A percentile compares a stretch with the other conserved stretches of the same genome.
phyloP scores from a whole-genome alignment of 768 basidiomycete species.

The Panellus pusillus region DNA sequence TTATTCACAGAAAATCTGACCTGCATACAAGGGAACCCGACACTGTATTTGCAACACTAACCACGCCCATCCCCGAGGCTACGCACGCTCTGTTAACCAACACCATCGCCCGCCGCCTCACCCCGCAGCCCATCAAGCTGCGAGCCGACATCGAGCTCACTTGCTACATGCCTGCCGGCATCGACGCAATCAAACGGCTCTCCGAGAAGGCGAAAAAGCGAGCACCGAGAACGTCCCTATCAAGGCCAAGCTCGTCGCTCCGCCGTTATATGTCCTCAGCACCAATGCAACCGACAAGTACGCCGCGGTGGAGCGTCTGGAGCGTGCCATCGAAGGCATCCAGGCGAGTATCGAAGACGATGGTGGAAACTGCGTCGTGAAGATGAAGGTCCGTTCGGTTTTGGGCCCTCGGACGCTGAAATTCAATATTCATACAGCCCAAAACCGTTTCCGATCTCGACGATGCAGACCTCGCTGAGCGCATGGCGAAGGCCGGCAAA shows the following conservation, averaged over 20 bases:
- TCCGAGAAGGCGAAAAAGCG: constrained; percentile 84
- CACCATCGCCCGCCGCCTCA: constrained; percentile 92
- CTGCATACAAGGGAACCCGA: constrained; percentile 45
- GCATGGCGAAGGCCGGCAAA: constrained; percentile 91
- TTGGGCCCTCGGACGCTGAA: too few relatives aligned
- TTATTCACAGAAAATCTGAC: constrained; percentile 7
- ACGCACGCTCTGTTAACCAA: constrained; percentile 65
- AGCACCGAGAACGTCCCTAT: constrained; percentile 92
- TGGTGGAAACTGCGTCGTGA: constrained; percentile 85
- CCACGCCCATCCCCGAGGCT: constrained; percentile 52
- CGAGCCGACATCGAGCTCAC: constrained; percentile 97
- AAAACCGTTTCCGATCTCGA: constrained; percentile 98
- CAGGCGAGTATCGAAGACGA: constrained; percentile 79
- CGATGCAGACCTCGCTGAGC: constrained; percentile 93
- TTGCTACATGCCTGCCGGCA: constrained; percentile 93
- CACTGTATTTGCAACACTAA: constrained; percentile 74
- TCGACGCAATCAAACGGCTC: constrained; percentile 95
- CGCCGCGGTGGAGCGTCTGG: constrained; percentile 89
- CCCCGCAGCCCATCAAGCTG: constrained; percentile 97
- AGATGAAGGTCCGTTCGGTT: constrained; percentile 79
- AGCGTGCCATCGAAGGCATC: constrained; percentile 91
- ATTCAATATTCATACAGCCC: constrained; percentile 52
- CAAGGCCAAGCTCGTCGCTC: constrained; percentile 95
- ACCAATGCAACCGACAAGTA: constrained; percentile 98
- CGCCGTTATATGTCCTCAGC: constrained; percentile 89